A percentile compares a stretch with the other conserved stretches of the same genome.
These are phyloP conservation scores for Fusarium sp. DNA, from an alignment of 2,329 filamentous ascomycete species.

Conservation along the genomic window DNA sequence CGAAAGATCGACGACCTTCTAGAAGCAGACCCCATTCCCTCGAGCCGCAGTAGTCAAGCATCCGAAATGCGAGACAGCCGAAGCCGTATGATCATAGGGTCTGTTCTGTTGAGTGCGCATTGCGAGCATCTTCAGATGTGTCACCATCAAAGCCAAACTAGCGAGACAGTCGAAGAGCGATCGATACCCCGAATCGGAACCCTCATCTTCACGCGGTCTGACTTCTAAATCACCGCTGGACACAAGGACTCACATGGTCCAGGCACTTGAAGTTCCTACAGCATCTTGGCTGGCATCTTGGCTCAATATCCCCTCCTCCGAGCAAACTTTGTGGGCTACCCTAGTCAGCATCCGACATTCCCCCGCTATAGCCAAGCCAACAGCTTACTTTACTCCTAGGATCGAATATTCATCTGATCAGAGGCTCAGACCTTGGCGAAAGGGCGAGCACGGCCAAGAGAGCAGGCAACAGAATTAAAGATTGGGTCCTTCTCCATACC, in stretches of 20 bases:
- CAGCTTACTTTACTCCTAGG: not conserved
- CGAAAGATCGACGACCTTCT: not conserved
- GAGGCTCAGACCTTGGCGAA: slow-evolving; percentile 3
- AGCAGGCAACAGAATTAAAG: slow-evolving; percentile 37
- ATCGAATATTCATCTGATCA: slow-evolving; percentile 1
- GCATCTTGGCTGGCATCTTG: not conserved
- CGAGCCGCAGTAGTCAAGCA: not conserved
- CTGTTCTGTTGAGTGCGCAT: too few species aligned
- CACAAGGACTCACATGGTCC: not conserved
- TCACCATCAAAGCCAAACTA: too few species aligned
- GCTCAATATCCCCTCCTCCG: not conserved
- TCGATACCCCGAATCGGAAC: not conserved
- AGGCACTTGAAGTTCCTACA: not conserved
- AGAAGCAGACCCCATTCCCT: not conserved
- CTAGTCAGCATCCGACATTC: not conserved
- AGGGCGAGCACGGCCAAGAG: not conserved
- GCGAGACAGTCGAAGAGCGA: not conserved
- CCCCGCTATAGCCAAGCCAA: not conserved
- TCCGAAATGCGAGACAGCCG: not conserved
- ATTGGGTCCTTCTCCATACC: slow-evolving; percentile 16
- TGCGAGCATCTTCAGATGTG: too few species aligned
- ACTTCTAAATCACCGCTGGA: not conserved
- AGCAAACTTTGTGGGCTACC: not conserved
- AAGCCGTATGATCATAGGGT: too few species aligned
- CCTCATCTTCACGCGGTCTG: not conserved